Evolutionary conservation across 2,329 filamentous ascomycete genomes (phyloP).

Genomic region (Botryotinia globosa): DNA sequence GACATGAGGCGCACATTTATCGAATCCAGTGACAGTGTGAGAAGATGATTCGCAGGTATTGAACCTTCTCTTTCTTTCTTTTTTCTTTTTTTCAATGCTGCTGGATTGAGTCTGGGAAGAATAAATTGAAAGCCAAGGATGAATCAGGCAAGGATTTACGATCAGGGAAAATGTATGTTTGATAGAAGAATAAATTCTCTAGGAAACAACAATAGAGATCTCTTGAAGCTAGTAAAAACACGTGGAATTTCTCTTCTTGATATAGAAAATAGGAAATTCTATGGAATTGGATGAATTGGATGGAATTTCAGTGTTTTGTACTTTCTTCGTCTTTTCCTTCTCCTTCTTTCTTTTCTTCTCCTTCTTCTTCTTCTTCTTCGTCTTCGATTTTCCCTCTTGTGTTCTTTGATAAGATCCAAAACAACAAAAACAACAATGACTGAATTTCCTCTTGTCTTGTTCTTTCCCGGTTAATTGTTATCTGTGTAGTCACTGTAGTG

Average conservation of each 20-base stretch:
- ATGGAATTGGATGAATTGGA: constrained; percentile 10
- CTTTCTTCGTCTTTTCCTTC: not conserved
- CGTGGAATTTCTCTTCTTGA: constrained; percentile 14
- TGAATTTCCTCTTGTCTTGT: constrained; percentile 12
- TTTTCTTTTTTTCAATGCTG: constrained; percentile 24
- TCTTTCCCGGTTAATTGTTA: not conserved
- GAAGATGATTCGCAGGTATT: constrained; percentile 35
- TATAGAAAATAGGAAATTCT: constrained; percentile 13
- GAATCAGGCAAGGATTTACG: constrained; percentile 21
- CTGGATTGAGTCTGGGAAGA: constrained; percentile 13
- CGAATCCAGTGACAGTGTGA: constrained; percentile 36
- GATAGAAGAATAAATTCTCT: constrained; percentile 13
- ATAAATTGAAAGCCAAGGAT: constrained; percentile 17
- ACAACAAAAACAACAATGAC: not conserved
- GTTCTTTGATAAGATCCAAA: not conserved
- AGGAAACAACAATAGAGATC: constrained; percentile 15
- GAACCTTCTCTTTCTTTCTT: constrained; percentile 24
- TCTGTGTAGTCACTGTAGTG: too few relatives aligned
- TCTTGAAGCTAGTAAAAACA: constrained; percentile 17
- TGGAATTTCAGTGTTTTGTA: constrained; percentile 10
- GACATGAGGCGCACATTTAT: constrained; percentile 41
- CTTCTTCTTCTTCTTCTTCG: not conserved
- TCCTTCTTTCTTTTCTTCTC: not conserved
- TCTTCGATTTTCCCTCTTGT: not conserved
- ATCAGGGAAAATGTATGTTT: constrained; percentile 18